A percentile compares a stretch with the other conserved stretches of the same genome.
phyloP scores from a whole-genome alignment of 2,329 filamentous ascomycete genomes.

The Epichloe elymi region DNA sequence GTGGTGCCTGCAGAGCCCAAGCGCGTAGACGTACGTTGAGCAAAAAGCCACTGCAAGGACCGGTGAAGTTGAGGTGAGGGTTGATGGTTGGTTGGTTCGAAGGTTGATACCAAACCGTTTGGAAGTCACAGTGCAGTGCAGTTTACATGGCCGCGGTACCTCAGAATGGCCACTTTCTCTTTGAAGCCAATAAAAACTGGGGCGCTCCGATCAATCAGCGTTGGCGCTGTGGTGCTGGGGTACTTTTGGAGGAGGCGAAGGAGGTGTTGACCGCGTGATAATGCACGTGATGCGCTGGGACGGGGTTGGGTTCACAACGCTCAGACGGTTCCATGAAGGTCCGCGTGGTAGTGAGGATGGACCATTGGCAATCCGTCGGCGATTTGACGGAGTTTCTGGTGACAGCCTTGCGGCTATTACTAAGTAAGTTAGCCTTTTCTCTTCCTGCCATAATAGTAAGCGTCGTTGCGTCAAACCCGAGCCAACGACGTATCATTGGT shows the following conservation, averaged over 20 bases:
- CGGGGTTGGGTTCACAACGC: not conserved
- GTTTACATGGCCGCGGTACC: conserved; percentile 21
- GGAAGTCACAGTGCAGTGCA: conserved; percentile 22
- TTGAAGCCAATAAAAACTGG: conserved; percentile 10
- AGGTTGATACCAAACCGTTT: conserved; percentile 5
- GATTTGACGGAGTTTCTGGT: no score
- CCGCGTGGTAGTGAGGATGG: not conserved
- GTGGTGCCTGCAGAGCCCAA: not conserved
- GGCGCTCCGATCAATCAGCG: conserved; percentile 3
- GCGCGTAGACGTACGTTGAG: not conserved
- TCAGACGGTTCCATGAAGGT: no score
- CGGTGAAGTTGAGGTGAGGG: not conserved
- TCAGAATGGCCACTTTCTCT: conserved; percentile 10
- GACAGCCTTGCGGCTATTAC: no score
- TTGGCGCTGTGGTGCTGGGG: not conserved
- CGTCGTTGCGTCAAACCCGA: no score
- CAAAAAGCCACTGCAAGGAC: not conserved
- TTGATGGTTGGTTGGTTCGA: conserved; percentile 1
- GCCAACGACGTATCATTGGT: no score
- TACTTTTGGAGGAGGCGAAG: no score
- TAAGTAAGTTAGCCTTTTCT: no score
- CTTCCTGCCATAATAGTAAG: no score
- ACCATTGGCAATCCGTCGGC: no score
- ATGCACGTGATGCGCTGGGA: not conserved
- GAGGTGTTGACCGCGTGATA: not conserved